Percentiles rank a stretch among this genome's conserved stretches.
phyloP scores from a whole-genome alignment of 2,329 filamentous ascomycete genomes.

The Nectriaceae sp. region DNA sequence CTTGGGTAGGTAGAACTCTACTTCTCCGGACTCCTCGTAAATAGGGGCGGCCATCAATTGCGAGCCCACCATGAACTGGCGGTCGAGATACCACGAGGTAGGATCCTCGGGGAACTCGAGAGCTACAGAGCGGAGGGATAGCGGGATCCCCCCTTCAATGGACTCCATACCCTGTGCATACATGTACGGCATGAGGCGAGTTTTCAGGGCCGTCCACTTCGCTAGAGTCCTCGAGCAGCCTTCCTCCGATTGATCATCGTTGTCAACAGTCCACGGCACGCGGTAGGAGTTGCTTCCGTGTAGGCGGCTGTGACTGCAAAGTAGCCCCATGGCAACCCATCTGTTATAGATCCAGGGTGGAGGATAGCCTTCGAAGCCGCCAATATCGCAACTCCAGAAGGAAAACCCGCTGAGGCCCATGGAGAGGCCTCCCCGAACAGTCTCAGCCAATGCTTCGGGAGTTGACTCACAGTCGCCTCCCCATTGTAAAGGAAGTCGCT shows the following conservation, averaged over 20 bases:
- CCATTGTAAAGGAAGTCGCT: constrained; percentile 71
- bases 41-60: constrained; percentile 65
- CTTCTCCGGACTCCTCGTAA: constrained; percentile 62
- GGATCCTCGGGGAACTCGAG: constrained; percentile 72
- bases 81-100: constrained; percentile 68
- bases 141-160: constrained; percentile 55
- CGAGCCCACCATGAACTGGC: constrained; percentile 73
- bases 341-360: constrained; percentile 72
- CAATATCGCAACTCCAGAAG: constrained; percentile 72
- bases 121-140: constrained; percentile 65
- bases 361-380: constrained; percentile 70
- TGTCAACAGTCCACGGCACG: constrained; percentile 73
- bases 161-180: constrained; percentile 45
- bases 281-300: constrained; percentile 72
- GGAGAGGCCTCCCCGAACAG: constrained; percentile 64
- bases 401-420: constrained; percentile 65
- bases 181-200: constrained; percentile 54
- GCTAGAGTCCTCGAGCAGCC: constrained; percentile 53
- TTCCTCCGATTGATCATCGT: constrained; percentile 58
- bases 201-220: constrained; percentile 52
- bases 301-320: constrained; percentile 70
- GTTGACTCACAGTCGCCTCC: constrained; percentile 76
- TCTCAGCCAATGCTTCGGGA: constrained; percentile 72
- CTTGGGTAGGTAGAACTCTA: constrained; percentile 64
- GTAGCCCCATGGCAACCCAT: constrained; percentile 74